Conservation (phyloP, 2,329 filamentous ascomycete genomes). For the Aspergillus transmontanensis region DNA sequence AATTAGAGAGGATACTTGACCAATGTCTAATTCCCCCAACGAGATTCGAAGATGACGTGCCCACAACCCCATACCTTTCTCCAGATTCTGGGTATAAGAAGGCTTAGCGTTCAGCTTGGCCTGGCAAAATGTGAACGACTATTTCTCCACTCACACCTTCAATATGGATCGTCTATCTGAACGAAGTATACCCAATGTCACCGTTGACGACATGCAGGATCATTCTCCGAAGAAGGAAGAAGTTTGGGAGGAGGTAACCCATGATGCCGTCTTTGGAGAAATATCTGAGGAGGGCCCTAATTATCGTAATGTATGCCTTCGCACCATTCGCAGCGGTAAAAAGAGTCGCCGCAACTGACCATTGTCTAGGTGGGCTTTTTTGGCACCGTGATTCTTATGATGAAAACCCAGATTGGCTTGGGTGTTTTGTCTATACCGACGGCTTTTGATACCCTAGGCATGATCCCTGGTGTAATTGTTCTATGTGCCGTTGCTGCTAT, state of each 20-base stretch:
- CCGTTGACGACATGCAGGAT: not conserved
- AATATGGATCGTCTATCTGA: not conserved
- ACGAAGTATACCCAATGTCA: not conserved
- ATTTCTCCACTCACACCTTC: not conserved
- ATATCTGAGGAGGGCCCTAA: slow-evolving; percentile 33
- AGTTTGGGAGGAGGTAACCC: not conserved
- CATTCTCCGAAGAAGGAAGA: not conserved
- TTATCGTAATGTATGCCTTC: slow-evolving; percentile 26
- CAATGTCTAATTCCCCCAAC: not conserved
- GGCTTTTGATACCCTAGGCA: not conserved
- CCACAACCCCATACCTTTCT: not conserved
- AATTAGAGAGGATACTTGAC: not conserved
- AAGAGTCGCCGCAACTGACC: not conserved
- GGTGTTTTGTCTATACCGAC: not conserved
- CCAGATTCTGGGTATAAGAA: not conserved
- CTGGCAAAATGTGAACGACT: not conserved
- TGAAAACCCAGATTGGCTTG: not conserved
- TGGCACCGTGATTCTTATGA: slow-evolving; percentile 47
- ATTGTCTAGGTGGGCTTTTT: slow-evolving; percentile 42
- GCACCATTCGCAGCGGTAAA: not conserved
- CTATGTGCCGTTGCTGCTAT: not conserved
- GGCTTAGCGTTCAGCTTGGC: not conserved
- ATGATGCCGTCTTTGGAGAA: slow-evolving; percentile 38
- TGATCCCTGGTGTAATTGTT: not conserved
- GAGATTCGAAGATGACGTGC: not conserved